Evolutionary conservation across 495 filamentous ascomycete species (phyloP).

Genomic region (Hypoxylon crocopeplum): DNA sequence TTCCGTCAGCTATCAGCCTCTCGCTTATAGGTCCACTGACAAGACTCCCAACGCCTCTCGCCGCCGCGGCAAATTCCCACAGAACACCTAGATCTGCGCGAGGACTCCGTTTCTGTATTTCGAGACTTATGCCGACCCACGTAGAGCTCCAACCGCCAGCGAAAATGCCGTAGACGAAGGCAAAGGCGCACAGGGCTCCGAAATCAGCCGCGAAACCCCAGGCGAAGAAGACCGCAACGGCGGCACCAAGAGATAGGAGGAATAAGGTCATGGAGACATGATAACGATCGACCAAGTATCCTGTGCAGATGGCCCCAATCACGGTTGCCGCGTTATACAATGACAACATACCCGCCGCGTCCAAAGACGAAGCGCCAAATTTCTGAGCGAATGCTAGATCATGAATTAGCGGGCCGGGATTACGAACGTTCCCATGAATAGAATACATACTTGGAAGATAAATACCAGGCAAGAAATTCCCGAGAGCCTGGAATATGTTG

Average conservation of each 20-base stretch:
- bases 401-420: slow-evolving; percentile 26
- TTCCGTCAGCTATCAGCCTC: slow-evolving; percentile 52
- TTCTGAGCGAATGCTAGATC: slow-evolving; percentile 27
- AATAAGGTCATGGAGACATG: slow-evolving; percentile 67
- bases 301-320: slow-evolving; percentile 66
- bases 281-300: slow-evolving; percentile 65
- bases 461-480: slow-evolving; percentile 71
- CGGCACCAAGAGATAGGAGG: slow-evolving; percentile 62
- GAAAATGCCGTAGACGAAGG: slow-evolving; percentile 72
- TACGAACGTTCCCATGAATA: slow-evolving; percentile 58
- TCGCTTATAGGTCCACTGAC: slow-evolving; percentile 68
- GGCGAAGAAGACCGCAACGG: slow-evolving; percentile 67
- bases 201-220: slow-evolving; percentile 69
- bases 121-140: slow-evolving; percentile 65
- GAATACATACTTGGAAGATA: slow-evolving; percentile 60
- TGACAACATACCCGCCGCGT: slow-evolving; percentile 60
- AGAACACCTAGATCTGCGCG: slow-evolving; percentile 55
- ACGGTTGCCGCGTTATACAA: slow-evolving; percentile 67
- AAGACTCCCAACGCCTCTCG: slow-evolving; percentile 71
- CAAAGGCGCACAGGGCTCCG: slow-evolving; percentile 68
- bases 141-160: slow-evolving; percentile 55
- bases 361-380: slow-evolving; percentile 49
- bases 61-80: slow-evolving; percentile 68
- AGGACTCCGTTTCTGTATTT: slow-evolving; percentile 57
- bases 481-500: slow-evolving; percentile 68